Evolutionary conservation across 1,284 basidiomycete genomes (phyloP), one percentile per base, ranked within the genome.

Genomic region (Apiotrichum sp.): DNA sequence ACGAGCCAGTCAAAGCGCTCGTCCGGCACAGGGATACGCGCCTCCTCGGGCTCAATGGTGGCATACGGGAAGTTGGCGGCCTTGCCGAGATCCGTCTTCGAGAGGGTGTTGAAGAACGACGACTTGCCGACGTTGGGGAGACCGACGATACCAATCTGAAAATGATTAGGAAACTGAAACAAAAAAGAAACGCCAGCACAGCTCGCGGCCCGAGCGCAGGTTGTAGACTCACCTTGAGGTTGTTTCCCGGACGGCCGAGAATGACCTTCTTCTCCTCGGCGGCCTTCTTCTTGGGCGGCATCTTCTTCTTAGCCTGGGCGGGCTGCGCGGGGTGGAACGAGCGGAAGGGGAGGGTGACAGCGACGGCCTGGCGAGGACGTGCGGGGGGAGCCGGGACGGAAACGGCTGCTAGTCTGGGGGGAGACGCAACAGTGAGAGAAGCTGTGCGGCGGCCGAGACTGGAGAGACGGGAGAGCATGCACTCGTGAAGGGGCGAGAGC

Each of bases 31-130:
- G 92, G 89, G 59, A 98, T 92, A 69, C 95, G 90, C 41, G 96
- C 92, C 71, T 80, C 82, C 85, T 91, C 67, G 81, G 91, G 78
- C 63, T 91, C 87, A 75, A 97, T 96, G 52, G 93, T 97, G 11
- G 93, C 93, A 70, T 98, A 99, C n/a, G 96, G 96, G 75, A 96
- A 99, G 82, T 99, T 99, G 77, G 93, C 93, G 46, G 91, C 86
- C 77, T 96, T 95, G 65, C 90, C 95, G n/a, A 98, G 83, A 78
- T 72, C 69, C 22, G 73, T 97, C 88, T 98, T 86, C 53, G 96
- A 93, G 55, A 98, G 84, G 46, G 84, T 87, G 78, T 99, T 99
- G 85, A 93, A 93, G 78, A 91, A 90, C 16, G 89, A 92, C 1
- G 88, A 91, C 78, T 93, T 93, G 64, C 91, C 91, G 68, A 95